phyloP scores from a whole-genome alignment of 2,329 filamentous ascomycete species.

The Penicillium nordicum region DNA sequence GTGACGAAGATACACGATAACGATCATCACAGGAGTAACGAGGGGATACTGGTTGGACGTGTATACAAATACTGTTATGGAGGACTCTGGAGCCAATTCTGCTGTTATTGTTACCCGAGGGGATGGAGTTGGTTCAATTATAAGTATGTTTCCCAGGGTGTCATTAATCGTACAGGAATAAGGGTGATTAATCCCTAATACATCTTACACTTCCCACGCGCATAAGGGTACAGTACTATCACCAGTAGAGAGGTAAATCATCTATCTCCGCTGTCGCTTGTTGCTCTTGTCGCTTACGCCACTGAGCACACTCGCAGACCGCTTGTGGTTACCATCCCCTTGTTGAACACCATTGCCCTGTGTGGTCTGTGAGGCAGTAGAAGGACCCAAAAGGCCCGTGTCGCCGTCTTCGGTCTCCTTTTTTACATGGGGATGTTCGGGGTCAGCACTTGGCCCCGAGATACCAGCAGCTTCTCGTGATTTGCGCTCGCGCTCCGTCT shows the following conservation, averaged over 20 bases:
- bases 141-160: constrained; percentile 13
- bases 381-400: constrained; percentile 12
- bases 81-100: neutral
- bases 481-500: constrained; percentile 40
- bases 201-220: constrained; percentile 11
- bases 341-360: constrained; percentile 4
- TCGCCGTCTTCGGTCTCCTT: constrained; percentile 33
- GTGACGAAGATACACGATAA: neutral
- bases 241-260: neutral
- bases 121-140: constrained; percentile 11
- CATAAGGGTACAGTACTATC: neutral
- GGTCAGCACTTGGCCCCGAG: constrained; percentile 1
- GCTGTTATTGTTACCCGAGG: constrained; percentile 18
- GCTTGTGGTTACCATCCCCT: constrained; percentile 55
- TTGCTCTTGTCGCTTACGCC: constrained; percentile 59
- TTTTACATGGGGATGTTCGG: constrained; percentile 34
- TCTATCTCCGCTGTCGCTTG: constrained; percentile 49
- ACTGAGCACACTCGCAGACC: constrained; percentile 79
- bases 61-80: neutral
- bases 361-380: constrained; percentile 13
- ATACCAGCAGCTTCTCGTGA: constrained; percentile 26
- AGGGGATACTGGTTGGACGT: neutral
- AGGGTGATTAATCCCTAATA: constrained; percentile 18
- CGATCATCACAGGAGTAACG: neutral
- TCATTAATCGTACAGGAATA: constrained; percentile 37